These are phyloP conservation scores for Fusarium haematococcum DNA, from an alignment of 2,329 filamentous ascomycete genomes.

Conservation along the genomic window DNA sequence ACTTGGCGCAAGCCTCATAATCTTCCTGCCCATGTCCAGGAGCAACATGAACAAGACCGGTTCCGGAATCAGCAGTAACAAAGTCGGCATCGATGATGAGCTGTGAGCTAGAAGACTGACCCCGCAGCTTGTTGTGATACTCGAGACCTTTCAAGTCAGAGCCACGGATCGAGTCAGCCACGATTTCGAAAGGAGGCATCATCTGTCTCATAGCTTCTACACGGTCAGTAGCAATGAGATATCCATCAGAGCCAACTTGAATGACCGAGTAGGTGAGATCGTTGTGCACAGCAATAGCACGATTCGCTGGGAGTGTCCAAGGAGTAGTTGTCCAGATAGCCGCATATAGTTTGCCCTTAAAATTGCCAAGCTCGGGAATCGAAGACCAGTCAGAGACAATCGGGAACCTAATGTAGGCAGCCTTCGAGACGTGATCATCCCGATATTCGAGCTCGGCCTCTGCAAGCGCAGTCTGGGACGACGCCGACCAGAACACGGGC, in stretches of 20 bases:
- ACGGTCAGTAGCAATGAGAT: constrained; percentile 79
- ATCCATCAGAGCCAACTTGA: constrained; percentile 64
- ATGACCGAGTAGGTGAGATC: constrained; percentile 81
- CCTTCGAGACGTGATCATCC: constrained; percentile 76
- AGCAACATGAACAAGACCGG: constrained; percentile 93
- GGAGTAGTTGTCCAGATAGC: constrained; percentile 99
- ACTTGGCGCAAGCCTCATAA: constrained; percentile 81
- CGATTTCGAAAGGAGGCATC: constrained; percentile 64
- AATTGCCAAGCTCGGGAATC: constrained; percentile 50
- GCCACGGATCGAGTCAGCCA: constrained; percentile 71
- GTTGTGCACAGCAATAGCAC: constrained; percentile 83
- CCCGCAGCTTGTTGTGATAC: constrained; percentile 79
- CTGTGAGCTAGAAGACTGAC: constrained; percentile 66
- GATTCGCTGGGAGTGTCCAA: constrained; percentile 95
- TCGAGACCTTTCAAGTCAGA: constrained; percentile 72
- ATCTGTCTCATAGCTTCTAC: constrained; percentile 67
- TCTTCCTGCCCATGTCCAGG: constrained; percentile 98
- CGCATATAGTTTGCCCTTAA: constrained; percentile 72
- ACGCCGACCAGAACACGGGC: constrained; percentile 89
- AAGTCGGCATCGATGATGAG: constrained; percentile 87
- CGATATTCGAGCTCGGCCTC: constrained; percentile 89
- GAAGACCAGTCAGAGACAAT: constrained; percentile 60
- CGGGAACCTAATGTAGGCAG: constrained; percentile 85
- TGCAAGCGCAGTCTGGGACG: constrained; percentile 81
- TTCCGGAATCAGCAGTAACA: constrained; percentile 89